Conservation (phyloP, 2,329 filamentous ascomycete species). For the Alternaria arbusti region DNA sequence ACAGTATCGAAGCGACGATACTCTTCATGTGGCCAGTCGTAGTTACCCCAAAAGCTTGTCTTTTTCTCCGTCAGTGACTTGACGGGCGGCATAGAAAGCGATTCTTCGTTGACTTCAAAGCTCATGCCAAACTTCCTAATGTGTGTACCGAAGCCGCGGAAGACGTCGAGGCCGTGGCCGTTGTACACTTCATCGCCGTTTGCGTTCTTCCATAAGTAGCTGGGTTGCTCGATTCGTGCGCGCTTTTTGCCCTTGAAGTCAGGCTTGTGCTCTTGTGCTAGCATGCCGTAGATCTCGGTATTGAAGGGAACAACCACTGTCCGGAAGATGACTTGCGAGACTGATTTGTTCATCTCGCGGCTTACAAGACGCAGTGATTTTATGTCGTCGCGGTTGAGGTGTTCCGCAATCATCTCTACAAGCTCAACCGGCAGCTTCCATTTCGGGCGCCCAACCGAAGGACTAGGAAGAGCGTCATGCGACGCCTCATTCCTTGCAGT, state of each 20-base stretch:
- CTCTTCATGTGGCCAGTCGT: slow-evolving; percentile 67
- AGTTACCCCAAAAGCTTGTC: slow-evolving; percentile 68
- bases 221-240: slow-evolving; percentile 28
- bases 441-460: slow-evolving; percentile 44
- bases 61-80: slow-evolving; percentile 63
- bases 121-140: slow-evolving; percentile 71
- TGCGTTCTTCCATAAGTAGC: slow-evolving; percentile 53
- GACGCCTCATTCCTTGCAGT: background rate
- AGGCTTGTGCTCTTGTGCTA: slow-evolving; percentile 47
- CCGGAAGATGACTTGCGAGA: slow-evolving; percentile 65
- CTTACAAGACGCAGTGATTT: slow-evolving; percentile 68
- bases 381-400: slow-evolving; percentile 65
- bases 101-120: slow-evolving; percentile 68
- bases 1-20: slow-evolving; percentile 67
- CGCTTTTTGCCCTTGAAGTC: slow-evolving; percentile 48
- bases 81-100: slow-evolving; percentile 58
- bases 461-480: background rate
- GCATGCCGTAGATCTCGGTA: slow-evolving; percentile 66
- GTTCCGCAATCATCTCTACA: slow-evolving; percentile 62
- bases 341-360: slow-evolving; percentile 63
- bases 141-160: slow-evolving; percentile 65
- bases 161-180: slow-evolving; percentile 67
- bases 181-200: slow-evolving; percentile 55
- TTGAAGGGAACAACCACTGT: slow-evolving; percentile 71
- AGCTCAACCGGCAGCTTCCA: slow-evolving; percentile 65